Conservation (phyloP, 2,329 filamentous ascomycete species). For the Paracoccidioides lutzii region DNA sequence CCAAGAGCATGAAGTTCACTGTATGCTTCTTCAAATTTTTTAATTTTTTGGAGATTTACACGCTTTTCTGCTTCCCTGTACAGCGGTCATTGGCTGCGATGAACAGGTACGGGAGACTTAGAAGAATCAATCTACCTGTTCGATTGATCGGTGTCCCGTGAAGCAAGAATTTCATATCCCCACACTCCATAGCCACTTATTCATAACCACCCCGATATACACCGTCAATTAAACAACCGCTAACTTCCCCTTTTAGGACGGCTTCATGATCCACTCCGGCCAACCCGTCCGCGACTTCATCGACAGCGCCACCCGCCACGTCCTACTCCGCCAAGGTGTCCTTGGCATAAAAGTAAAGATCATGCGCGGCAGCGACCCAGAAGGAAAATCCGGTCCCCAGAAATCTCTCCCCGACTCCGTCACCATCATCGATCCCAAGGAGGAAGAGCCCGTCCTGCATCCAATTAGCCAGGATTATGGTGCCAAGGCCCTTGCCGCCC, state of each 20-base stretch:
- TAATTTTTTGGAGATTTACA: neutral
- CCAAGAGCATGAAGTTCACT: constrained; percentile 99
- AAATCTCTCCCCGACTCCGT: constrained; percentile 97
- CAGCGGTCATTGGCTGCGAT: neutral
- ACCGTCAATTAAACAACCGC: neutral
- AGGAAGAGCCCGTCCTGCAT: constrained; percentile 89
- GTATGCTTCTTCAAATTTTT: constrained; percentile 36
- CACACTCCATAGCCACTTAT: neutral
- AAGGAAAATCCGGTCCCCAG: constrained; percentile 95
- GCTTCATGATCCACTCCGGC: constrained; percentile 99
- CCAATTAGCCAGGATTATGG: constrained; percentile 98
- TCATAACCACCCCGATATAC: neutral
- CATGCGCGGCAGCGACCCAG: constrained; percentile 98
- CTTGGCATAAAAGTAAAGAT: constrained; percentile 99
- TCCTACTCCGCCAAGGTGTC: constrained; percentile 98
- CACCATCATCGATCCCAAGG: constrained; percentile 99
- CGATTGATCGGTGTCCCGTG: no score
- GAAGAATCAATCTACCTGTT: no score
- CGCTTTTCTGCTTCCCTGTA: neutral
- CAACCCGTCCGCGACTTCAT: constrained; percentile 99
- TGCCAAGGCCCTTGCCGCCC: constrained; percentile 65
- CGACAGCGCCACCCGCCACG: constrained; percentile 95
- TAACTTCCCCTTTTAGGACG: constrained; percentile 44
- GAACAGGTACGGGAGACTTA: no score
- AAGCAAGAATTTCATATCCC: neutral